Evolutionary conservation across 441 rosid genomes (phyloP), one percentile per base, ranked within the genome.

Genomic region (Erodium texanum): DNA sequence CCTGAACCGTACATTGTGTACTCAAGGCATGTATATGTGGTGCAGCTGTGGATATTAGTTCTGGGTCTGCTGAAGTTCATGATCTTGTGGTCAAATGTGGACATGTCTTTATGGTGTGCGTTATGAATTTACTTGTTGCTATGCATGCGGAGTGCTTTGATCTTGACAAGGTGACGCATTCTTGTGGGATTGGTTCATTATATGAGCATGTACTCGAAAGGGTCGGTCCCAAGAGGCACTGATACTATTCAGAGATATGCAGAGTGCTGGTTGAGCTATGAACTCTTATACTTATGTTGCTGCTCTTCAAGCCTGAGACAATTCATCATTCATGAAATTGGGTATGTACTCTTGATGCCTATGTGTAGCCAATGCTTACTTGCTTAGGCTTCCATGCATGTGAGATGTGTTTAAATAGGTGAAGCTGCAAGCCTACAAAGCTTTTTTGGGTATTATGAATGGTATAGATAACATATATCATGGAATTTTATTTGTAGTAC

Each of bases 81-180:
- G 84, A 82, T 73, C 67, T 91, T n/a, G 78, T 76, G 62, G 72
- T 84, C 74, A 89, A 91, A 72, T 74, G 66, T 65, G 86, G 86
- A 50, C 82, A 68, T 68, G 72, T 58, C 29, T 82, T 86, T 14
- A 48, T 71, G 16, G 73, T 69, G 16, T 85, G 80, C 68, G 82
- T 85, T 59, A 82, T 84, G 64, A 89, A 93, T 78, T 82, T 96
- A 10, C 84, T 93, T 73, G 84, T 89, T 72, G 74, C 89, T 8
- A 84, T 89, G 93, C 87, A 89, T 69, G 90, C 95, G 1, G 88
- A 91, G 82, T 86, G 90, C 77, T 71, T 65, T 71, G 86, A 88
- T 68, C 73, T 87, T 50, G 62, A 52, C 24, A 81, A 81, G 14
- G 97, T 92, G 6, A 86, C 81, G 82, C 84, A 70, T n/a, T n/a